Percentiles rank a stretch among this genome's conserved stretches.
Conservation (phyloP, 768 basidiomycete species). For the Dendrothele bispora region DNA sequence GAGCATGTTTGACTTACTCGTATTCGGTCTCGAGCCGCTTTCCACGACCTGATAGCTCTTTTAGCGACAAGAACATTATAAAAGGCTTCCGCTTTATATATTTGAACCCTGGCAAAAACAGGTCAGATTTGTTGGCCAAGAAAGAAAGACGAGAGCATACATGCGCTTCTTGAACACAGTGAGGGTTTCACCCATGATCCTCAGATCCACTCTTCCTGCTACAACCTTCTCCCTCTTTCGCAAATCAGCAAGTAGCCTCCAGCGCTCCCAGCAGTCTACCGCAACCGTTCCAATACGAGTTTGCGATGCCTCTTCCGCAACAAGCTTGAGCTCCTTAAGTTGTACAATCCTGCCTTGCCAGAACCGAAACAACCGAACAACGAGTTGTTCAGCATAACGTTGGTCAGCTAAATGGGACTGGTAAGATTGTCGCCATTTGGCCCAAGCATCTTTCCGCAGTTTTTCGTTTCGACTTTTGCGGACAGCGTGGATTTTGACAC, state of each 20-base stretch:
- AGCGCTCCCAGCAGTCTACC: constrained; percentile 52
- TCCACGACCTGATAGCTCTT: constrained; percentile 54
- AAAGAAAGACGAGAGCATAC: constrained; percentile 29
- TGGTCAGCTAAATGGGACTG: constrained; percentile 51
- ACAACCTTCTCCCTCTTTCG: constrained; percentile 45
- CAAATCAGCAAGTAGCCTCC: constrained; percentile 50
- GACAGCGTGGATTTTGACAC: constrained; percentile 62
- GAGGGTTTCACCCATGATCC: constrained; percentile 50
- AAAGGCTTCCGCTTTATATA: constrained; percentile 42
- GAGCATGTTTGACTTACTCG: constrained; percentile 48
- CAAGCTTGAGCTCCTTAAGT: constrained; percentile 43
- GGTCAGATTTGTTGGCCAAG: not conserved
- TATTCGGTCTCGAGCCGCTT: constrained; percentile 46
- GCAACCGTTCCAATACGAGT: constrained; percentile 36
- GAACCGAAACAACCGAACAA: constrained; percentile 40
- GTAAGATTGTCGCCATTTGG: constrained; percentile 63
- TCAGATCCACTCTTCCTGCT: constrained; percentile 40
- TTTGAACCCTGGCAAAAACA: constrained; percentile 37
- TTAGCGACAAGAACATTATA: constrained; percentile 44
- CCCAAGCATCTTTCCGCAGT: constrained; percentile 59
- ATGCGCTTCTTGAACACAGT: constrained; percentile 55
- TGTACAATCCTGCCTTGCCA: constrained; percentile 53
- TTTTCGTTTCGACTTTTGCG: constrained; percentile 55
- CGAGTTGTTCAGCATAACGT: constrained; percentile 45
- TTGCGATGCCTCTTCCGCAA: constrained; percentile 50